phyloP scores from a whole-genome alignment of 2,329 filamentous ascomycete species.

The Ophiosphaerella narmari region DNA sequence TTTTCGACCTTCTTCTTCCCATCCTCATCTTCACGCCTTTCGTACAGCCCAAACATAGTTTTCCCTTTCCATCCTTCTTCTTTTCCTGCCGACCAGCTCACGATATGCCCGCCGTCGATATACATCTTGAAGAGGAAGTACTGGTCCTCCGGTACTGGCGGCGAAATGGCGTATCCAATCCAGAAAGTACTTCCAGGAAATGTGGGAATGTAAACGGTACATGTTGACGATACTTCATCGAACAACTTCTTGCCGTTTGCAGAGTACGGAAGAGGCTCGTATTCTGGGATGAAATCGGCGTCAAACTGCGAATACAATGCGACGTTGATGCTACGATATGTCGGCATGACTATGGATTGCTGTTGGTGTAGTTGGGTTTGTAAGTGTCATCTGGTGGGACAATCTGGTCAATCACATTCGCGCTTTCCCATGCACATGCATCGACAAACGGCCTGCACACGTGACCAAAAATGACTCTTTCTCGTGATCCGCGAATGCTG shows the following conservation, averaged over 20 bases:
- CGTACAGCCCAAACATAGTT: constrained; percentile 51
- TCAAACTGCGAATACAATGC: constrained; percentile 50
- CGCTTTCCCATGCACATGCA: no score
- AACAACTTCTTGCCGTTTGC: constrained; percentile 12
- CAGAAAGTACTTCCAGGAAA: constrained; percentile 50
- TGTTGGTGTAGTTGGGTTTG: no score
- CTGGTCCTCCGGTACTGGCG: constrained; percentile 35
- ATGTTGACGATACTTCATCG: constrained; percentile 34
- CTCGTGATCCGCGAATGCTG: no score
- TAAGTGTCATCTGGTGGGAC: no score
- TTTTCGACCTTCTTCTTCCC: constrained; percentile 46
- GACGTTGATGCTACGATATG: constrained; percentile 46
- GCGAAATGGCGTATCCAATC: constrained; percentile 46
- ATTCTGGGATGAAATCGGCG: constrained; percentile 47
- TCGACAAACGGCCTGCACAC: no score
- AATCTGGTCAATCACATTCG: no score
- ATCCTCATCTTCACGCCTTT: constrained; percentile 34
- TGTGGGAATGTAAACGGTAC: constrained; percentile 42
- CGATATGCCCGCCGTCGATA: constrained; percentile 44
- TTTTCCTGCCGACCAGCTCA: constrained; percentile 52
- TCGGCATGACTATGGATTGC: constrained; percentile 27
- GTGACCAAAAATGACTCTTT: no score
- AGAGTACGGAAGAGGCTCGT: constrained; percentile 23
- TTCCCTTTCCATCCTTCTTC: constrained; percentile 51
- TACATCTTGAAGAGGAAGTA: constrained; percentile 55